phyloP scores from a whole-genome alignment of 1,139 yeast genomes.

The Saccharomycopsis hybrid region DNA sequence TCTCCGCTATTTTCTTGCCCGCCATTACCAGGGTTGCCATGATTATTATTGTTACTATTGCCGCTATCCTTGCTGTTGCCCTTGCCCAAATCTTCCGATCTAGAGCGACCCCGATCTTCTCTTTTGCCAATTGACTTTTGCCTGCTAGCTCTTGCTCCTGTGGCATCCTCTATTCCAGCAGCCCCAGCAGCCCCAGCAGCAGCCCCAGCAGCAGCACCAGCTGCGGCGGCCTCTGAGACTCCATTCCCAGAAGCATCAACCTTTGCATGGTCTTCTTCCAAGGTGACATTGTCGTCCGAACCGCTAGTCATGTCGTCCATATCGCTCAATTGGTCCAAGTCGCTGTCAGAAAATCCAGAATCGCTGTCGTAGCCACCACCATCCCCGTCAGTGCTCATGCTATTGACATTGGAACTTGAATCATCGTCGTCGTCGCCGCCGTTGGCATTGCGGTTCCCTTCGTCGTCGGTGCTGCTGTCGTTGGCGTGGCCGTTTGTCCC shows the following conservation, averaged over 20 bases:
- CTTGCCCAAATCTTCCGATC: neutral
- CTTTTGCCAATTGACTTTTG: neutral
- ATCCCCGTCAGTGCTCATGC: neutral
- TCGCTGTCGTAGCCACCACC: constrained; percentile 20
- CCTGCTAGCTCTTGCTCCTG: neutral
- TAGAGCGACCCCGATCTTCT: neutral
- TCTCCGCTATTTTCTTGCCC: constrained; percentile 2
- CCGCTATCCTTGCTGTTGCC: neutral
- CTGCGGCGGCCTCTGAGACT: too few relatives aligned
- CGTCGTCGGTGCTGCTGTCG: constrained; percentile 9
- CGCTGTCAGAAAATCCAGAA: constrained; percentile 20
- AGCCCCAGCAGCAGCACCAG: neutral
- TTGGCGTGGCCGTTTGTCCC: constrained; percentile 13
- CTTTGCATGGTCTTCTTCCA: constrained; percentile 4
- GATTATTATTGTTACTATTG: neutral
- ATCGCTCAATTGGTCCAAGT: constrained; percentile 21
- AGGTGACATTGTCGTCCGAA: constrained; percentile 14
- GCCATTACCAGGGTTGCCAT: neutral
- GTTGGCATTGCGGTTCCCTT: constrained; percentile 4
- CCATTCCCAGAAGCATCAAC: constrained; percentile 20
- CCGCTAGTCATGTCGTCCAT: constrained; percentile 19
- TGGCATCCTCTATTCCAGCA: neutral
- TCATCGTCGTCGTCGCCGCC: constrained; percentile 5
- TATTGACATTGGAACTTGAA: neutral
- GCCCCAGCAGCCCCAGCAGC: neutral